These are phyloP conservation scores for Leishmania braziliensis DNA, from an alignment of 208 protist species.

Conservation along the genomic window DNA sequence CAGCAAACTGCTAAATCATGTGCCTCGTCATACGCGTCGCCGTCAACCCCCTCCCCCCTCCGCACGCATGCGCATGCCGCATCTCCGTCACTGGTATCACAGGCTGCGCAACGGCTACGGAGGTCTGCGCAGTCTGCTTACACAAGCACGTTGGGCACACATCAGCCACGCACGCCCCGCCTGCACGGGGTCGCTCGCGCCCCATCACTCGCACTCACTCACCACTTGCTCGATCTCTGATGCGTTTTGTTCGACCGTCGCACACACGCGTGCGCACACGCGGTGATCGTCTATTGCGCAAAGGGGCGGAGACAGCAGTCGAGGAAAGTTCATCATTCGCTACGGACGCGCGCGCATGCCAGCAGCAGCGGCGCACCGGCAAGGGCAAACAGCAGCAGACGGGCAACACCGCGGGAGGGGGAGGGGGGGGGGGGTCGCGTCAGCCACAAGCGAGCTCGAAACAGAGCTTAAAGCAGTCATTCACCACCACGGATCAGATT, in stretches of 20 bases:
- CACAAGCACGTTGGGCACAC: constrained; percentile 22
- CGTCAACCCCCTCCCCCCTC: background rate
- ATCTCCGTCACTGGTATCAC: constrained; percentile 34
- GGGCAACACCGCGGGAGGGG: too few relatives aligned
- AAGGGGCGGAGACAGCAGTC: background rate
- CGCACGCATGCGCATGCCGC: background rate
- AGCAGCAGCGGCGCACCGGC: background rate
- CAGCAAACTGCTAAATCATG: background rate
- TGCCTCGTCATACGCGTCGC: constrained; percentile 31
- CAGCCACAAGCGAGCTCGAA: background rate
- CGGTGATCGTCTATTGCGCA: too few relatives aligned
- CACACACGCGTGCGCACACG: background rate
- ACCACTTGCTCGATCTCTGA: background rate
- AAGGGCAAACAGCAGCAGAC: too few relatives aligned
- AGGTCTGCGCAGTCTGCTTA: constrained; percentile 28
- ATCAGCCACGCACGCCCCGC: background rate
- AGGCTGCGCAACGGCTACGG: constrained; percentile 12
- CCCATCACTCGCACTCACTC: background rate
- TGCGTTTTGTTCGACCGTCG: background rate
- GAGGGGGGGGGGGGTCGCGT: too few relatives aligned
- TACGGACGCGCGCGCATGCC: background rate
- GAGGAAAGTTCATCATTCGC: background rate
- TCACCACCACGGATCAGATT: constrained; percentile 15
- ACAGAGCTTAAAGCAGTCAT: background rate
- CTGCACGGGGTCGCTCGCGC: background rate